phyloP scores from a whole-genome alignment of 805 yeast genomes.

The Wickerhamomyces alni region DNA sequence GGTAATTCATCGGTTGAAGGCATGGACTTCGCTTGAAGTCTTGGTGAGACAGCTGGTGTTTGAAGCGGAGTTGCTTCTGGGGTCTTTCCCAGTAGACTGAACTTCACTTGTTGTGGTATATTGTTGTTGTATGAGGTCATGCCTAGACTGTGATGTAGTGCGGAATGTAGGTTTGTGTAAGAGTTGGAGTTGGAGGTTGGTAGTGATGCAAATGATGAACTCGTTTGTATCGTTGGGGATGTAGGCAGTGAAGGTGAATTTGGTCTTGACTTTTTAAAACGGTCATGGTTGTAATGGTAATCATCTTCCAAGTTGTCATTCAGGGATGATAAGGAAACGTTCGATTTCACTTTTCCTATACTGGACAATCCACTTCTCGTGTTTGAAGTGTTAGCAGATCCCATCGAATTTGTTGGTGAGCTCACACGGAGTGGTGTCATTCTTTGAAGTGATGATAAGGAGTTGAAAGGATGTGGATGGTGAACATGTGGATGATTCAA shows the following conservation, averaged over 20 bases:
- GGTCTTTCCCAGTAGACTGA: slow-evolving; percentile 20
- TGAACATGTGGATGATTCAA: slow-evolving; percentile 14
- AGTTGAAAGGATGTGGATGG: slow-evolving; percentile 28
- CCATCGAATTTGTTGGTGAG: slow-evolving; percentile 17
- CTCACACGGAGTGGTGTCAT: slow-evolving; percentile 49
- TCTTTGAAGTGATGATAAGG: slow-evolving; percentile 48
- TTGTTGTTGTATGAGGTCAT: slow-evolving; percentile 12
- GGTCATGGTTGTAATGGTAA: slow-evolving; percentile 24
- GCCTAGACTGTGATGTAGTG: slow-evolving; percentile 15
- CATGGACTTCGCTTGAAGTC: slow-evolving; percentile 8
- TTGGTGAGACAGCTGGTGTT: slow-evolving; percentile 23
- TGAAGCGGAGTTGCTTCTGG: slow-evolving; percentile 25
- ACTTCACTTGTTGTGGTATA: slow-evolving; percentile 6
- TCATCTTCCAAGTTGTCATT: slow-evolving; percentile 38
- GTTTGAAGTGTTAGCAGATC: slow-evolving; percentile 1
- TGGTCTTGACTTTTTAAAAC: slow-evolving; percentile 33
- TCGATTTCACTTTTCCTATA: slow-evolving; percentile 19
- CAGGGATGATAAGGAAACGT: slow-evolving; percentile 21
- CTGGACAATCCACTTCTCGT: slow-evolving; percentile 14
- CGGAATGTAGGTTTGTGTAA: slow-evolving; percentile 19
- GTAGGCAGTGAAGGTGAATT: slow-evolving; percentile 26
- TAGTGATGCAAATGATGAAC: slow-evolving; percentile 10
- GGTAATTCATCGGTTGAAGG: slow-evolving; percentile 18
- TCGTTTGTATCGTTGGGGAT: slow-evolving; percentile 11
- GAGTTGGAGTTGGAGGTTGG: slow-evolving; percentile 16